Conservation (phyloP, 805 yeast genomes). For the Teunomyces aglyptinius region DNA sequence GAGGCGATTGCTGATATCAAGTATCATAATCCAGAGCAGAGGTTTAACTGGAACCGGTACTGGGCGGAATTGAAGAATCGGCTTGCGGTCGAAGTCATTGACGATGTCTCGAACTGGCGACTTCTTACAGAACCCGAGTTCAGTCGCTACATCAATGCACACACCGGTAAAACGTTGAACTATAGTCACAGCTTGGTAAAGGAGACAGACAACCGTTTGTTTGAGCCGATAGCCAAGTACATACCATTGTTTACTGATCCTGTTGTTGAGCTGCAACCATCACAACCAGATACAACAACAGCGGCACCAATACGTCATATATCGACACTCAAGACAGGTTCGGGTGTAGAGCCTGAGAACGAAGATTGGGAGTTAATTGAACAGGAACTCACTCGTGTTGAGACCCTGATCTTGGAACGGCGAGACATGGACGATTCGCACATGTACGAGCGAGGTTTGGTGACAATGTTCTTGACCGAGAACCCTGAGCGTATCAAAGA, state of each 20-base stretch:
- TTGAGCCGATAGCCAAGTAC: neutral
- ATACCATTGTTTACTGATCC: neutral
- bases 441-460: constrained; percentile 14
- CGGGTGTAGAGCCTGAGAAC: neutral
- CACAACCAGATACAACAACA: neutral
- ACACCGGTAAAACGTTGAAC: neutral
- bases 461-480: constrained; percentile 8
- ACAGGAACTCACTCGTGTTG: neutral
- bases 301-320: neutral
- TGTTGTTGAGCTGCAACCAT: neutral
- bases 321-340: neutral
- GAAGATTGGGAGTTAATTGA: constrained; percentile 1
- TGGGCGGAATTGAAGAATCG: constrained; percentile 8
- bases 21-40: constrained; percentile 1
- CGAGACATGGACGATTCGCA: constrained; percentile 8
- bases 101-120: constrained; percentile 8
- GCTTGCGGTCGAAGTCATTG: constrained; percentile 5
- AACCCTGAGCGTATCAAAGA: constrained; percentile 1
- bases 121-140: constrained; percentile 8
- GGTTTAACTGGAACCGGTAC: constrained; percentile 8
- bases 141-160: constrained; percentile 5
- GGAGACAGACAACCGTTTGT: neutral
- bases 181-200: neutral
- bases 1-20: constrained; percentile 2
- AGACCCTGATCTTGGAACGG: constrained; percentile 9